Base-by-base conservation (phyloP, 192 early-diverging fungal species). In the Powellomyces hirtus region DNA sequence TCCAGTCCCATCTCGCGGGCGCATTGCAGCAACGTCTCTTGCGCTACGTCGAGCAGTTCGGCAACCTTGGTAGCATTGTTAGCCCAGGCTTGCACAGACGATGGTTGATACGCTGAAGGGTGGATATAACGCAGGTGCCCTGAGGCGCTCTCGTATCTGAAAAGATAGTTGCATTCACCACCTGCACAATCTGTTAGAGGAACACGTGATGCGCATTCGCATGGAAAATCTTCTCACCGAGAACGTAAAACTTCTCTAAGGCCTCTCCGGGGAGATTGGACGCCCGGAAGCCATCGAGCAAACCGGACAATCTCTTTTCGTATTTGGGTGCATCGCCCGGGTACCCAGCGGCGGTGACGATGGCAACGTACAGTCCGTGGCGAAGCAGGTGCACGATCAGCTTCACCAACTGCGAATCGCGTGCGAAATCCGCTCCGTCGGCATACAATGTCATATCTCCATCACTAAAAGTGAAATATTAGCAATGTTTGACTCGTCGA, bases 401-500 rank as follows among this genome's bases (percentile, higher is more conserved):
- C 10, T 62, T 62, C 2, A 90, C 87, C 29, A 96, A 78, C 4
- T 70, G 69, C 10, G 85, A 89, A 74, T 86, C 86, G 8, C 80
- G 75, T 3, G 86, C 86, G 72, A 96, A 95, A 67, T 90, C 89
- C 62, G 83, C 81, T 20, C 94, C 94, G 62, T 96, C 94, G 10
- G 89, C 89, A 69, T 95, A 96, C 22, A 96, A 79, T 26, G 94
- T 96, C 90, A 94, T 93, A 74, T 96, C 94, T 34, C 94, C 94
- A 52, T 96, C 94, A 73, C 84, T 85, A 45, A 33, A 16, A 34
- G 3, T 30, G 53, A 8, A 4, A 56, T 31, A 56, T 4, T 31
- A 56, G 29, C 18, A 56, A 30, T 10, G n/a, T n/a, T n/a, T n/a
- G n/a, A n/a, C n/a, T n/a, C n/a, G n/a, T n/a, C n/a, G 40, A 42